These are phyloP conservation scores for Austroboletus festivus DNA, from an alignment of 768 basidiomycete species.

Conservation along the genomic window DNA sequence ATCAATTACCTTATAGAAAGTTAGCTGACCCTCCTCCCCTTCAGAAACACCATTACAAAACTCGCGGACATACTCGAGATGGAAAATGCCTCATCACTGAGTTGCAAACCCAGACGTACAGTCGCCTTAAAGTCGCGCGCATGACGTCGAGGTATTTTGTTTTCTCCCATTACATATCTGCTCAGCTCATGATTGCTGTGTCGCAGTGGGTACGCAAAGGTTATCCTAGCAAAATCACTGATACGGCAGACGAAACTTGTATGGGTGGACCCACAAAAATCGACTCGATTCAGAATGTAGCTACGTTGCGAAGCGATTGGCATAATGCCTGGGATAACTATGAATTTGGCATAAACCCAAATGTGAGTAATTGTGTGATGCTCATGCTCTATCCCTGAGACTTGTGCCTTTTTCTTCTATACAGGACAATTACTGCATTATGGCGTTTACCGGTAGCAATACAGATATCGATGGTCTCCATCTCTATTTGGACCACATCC, in stretches of 20 bases:
- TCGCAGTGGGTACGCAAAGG: slow-evolving; percentile 20
- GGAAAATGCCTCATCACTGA: neutral
- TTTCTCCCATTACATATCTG: neutral
- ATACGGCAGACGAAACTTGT: slow-evolving; percentile 11
- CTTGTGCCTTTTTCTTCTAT: neutral
- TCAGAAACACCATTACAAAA: neutral
- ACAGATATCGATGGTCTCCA: slow-evolving; percentile 24
- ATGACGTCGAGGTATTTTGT: slow-evolving; percentile 21
- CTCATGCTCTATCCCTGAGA: neutral
- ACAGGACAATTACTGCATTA: slow-evolving; percentile 31
- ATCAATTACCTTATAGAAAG: neutral
- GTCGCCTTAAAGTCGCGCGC: slow-evolving; percentile 2
- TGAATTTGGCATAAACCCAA: slow-evolving; percentile 26
- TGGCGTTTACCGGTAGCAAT: slow-evolving; percentile 27
- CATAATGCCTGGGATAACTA: slow-evolving; percentile 25
- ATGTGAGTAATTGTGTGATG: too few species aligned
- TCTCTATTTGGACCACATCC: slow-evolving; percentile 30
- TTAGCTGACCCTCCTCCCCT: neutral
- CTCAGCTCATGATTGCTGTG: neutral
- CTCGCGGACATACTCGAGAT: neutral
- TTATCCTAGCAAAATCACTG: slow-evolving; percentile 16
- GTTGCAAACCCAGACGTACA: neutral
- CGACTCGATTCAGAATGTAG: slow-evolving; percentile 28
- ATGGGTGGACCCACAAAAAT: slow-evolving; percentile 10
- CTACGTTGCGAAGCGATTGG: slow-evolving; percentile 26